Evolutionary conservation across 768 basidiomycete species (phyloP), one percentile per base, ranked within the genome.

Genomic region (Hemileccinum rubropunctum): DNA sequence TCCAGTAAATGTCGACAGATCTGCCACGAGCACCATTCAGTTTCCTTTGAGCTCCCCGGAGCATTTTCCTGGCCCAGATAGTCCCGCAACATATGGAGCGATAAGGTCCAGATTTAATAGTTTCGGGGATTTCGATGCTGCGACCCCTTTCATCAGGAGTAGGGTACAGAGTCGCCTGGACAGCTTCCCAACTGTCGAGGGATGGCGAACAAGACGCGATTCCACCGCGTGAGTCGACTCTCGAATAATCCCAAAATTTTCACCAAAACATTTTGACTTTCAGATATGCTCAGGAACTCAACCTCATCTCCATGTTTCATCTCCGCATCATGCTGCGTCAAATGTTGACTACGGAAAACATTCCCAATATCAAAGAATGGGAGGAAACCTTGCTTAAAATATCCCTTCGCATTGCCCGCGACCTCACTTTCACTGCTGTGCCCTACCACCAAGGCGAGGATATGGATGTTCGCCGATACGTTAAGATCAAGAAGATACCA

Each of bases 401-500:
- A 15, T 84, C 95, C 1, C 80, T 98, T 41, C 83, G 87, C 35
- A 89, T 95, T 38, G 91, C 94, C 3, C 82, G 84, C 18, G 89
- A 91, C 48, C 74, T 95, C 50, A 88, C 90, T 0, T 91, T 93
- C 64, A 87, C 86, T 3, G 72, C 79, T 27, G 62, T 75, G 28
- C 76, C 79, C 9, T 84, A 91, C 56, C 80, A 85, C 6, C 85
- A 91, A 63, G 92, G 92, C 2, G 90, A 93, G 58, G 89, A 91
- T 55, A 94, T 98, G 84, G 97, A 98, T 66, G 87, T 97, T 20
- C 78, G 95, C 28, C 82, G 86, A 34, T 97, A 95, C 59, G 93
- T 98, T 41, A 98, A 98, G 72, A 95, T 98, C 70, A 98, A 99
- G 75, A 95, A 95, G 70, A 88, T 98, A 14, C 95, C 97, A 0